Percentiles rank a stretch among this genome's conserved stretches.
Evolutionary conservation across 805 yeast genomes (phyloP).

Genomic region (Ogataea nonfermentans): DNA sequence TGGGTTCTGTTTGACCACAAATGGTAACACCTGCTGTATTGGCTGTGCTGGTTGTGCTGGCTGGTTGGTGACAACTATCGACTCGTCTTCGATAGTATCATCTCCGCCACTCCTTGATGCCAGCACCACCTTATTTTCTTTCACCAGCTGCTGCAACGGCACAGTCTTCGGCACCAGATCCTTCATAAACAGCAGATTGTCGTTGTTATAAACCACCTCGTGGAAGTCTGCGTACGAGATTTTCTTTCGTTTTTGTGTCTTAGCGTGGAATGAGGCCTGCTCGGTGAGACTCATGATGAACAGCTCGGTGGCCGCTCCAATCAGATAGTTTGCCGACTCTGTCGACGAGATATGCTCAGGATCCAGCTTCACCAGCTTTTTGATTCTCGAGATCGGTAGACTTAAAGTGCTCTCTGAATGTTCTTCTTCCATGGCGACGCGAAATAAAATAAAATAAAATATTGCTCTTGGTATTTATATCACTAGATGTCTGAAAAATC

Average conservation of each 20-base stretch:
- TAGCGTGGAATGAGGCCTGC: conserved; percentile 65
- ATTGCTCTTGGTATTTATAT: neutral
- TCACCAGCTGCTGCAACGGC: conserved; percentile 47
- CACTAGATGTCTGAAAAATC: conserved; percentile 3
- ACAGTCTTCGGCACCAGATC: conserved; percentile 67
- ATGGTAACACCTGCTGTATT: conserved; percentile 18
- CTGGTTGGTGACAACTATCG: conserved; percentile 8
- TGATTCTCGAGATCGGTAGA: conserved; percentile 67
- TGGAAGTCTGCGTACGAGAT: conserved; percentile 71
- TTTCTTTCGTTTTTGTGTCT: conserved; percentile 64
- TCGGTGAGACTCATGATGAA: conserved; percentile 69
- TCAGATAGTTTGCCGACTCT: conserved; percentile 67
- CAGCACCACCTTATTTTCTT: conserved; percentile 34
- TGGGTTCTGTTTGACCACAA: conserved; percentile 10
- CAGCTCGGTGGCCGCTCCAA: conserved; percentile 76
- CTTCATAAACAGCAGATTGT: conserved; percentile 58
- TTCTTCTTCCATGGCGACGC: conserved; percentile 15
- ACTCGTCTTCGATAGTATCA: conserved; percentile 19
- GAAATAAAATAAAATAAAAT: conserved; percentile 7
- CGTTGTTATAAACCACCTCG: conserved; percentile 56
- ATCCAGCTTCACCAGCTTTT: conserved; percentile 70
- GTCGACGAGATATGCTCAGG: conserved; percentile 69
- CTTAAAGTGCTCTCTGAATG: conserved; percentile 22
- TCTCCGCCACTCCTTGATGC: conserved; percentile 13
- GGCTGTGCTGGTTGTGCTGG: conserved; percentile 9